Base-by-base conservation (phyloP, 306 rosid genomes). In the Prunus fruticosa region DNA sequence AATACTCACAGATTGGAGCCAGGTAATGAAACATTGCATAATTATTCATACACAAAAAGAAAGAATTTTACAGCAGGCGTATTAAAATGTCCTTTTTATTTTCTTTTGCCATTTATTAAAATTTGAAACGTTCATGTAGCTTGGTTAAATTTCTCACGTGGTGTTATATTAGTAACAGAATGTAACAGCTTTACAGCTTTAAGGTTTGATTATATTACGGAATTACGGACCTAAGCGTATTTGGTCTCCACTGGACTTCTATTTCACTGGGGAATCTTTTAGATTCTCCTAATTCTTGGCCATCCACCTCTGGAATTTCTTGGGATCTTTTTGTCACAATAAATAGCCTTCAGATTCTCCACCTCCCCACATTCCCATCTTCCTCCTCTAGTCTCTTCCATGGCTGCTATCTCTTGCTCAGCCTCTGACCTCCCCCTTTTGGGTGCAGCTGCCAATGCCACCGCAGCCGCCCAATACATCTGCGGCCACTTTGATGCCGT, bases 381-480 rank as follows among this genome's bases (percentile, higher is more conserved):
- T 13, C 67, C 67, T 25, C 41, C 66, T 27, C 19, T 11, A 7
- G 3, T n/a, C 49, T 12, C 22, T 16, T 0, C 38, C 2, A 72
- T 80, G 78, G 79, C 79, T 7, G 52, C 90, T 5, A 53, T 84
- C 72, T 57, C 89, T 2, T 89, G 91, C 81, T 84, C 86, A 8
- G 76, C 84, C 23, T 19, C 81, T 0, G 91, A 83, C 53, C 89
- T 89, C 75, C 75, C 78, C 27, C 88, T 89, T 3, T 78, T 87
- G 1, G 88, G 91, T 3, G 54, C 64, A 57, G 56, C 79, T 3
- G 41, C 65, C 38, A 78, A 28, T 0, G 25, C 76, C 53, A 74
- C 82, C 0, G 87, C 87, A 0, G 90, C 84, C 0, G 90, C 90
- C 0, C 87, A 89, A 12, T 89, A 41, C 84, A 80, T 89, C 4